Evolutionary conservation across 2,329 filamentous ascomycete species (phyloP).

Genomic region (Onygena corvina): DNA sequence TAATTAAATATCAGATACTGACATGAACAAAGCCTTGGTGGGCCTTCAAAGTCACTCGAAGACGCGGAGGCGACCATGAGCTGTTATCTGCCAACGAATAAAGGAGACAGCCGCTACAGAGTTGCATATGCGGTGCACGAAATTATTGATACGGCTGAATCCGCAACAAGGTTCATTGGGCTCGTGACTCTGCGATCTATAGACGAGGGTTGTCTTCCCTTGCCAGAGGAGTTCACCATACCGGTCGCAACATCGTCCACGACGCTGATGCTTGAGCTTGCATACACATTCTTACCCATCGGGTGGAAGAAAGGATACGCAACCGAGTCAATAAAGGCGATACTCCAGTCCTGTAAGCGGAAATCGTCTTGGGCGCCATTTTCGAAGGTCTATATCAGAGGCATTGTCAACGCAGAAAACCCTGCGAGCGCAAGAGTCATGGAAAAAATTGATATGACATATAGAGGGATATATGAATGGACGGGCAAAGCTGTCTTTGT

Average conservation of each 20-base stretch:
- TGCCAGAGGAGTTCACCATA: neutral
- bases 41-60: neutral
- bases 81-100: neutral
- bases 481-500: neutral
- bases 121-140: neutral
- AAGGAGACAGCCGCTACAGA: neutral
- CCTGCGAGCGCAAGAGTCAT: neutral
- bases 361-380: neutral
- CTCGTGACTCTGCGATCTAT: neutral
- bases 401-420: neutral
- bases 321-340: slow-evolving; percentile 1
- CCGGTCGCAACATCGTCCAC: neutral
- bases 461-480: neutral
- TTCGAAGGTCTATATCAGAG: neutral
- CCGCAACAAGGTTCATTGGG: neutral
- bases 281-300: neutral
- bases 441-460: neutral
- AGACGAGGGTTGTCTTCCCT: neutral
- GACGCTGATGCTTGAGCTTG: neutral
- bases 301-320: slow-evolving; percentile 1
- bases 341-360: neutral
- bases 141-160: neutral
- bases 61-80: neutral
- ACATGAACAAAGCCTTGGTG: neutral
- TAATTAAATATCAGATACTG: neutral